These are phyloP conservation scores for Saprolegnia parasitica DNA, from an alignment of 352 stramenopile genomes.

Conservation along the genomic window DNA sequence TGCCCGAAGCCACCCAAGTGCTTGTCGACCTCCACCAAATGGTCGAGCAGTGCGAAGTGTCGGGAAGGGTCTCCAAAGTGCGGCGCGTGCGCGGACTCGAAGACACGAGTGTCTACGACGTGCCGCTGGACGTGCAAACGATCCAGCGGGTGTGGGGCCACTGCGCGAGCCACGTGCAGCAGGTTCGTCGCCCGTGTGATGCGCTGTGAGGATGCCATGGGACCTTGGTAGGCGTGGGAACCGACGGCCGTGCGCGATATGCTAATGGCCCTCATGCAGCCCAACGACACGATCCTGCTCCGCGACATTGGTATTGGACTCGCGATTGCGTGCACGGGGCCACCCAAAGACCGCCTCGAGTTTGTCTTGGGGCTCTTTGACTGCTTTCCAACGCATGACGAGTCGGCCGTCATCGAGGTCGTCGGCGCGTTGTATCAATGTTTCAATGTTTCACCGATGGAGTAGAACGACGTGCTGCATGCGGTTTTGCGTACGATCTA, in stretches of 20 bases:
- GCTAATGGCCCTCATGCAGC: background rate
- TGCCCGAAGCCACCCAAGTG: background rate
- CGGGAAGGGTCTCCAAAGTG: background rate
- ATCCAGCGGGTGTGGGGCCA: background rate
- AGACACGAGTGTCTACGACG: background rate
- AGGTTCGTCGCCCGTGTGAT: background rate
- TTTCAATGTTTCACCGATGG: background rate
- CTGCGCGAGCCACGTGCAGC: background rate
- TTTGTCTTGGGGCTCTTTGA: background rate
- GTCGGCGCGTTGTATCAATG: background rate
- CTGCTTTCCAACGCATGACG: background rate
- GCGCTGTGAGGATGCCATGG: background rate
- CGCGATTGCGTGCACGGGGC: background rate
- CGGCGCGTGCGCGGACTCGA: background rate
- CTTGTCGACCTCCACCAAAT: background rate
- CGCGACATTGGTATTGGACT: background rate
- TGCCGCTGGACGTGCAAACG: background rate
- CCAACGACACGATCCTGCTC: background rate
- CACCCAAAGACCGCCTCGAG: background rate
- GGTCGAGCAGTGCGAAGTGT: background rate
- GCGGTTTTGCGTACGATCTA: background rate
- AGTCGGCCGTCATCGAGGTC: background rate
- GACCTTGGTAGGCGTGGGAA: background rate
- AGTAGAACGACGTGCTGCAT: background rate
- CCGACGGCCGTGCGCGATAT: background rate